Conservation (phyloP, 169 alveolate genomes). For the Plasmodium gallinaceum region DNA sequence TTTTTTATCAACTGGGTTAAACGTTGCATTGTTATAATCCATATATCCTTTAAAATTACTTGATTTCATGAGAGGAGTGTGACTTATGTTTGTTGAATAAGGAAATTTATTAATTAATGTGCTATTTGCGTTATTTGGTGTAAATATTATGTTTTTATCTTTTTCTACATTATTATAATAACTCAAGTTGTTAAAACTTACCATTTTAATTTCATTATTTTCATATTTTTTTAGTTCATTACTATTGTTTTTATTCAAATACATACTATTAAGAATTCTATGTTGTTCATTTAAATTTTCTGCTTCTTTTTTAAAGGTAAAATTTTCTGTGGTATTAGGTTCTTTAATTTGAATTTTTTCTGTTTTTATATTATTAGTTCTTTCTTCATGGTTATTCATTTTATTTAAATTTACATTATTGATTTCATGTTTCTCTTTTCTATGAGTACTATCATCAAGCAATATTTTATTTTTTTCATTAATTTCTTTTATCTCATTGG, state of each 20-base stretch:
- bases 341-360: not conserved
- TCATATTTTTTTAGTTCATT: not conserved
- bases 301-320: not conserved
- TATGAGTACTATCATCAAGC: not conserved
- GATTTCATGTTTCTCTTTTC: not conserved
- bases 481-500: not conserved
- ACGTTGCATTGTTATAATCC: not conserved
- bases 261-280: not conserved
- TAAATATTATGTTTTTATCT: not conserved
- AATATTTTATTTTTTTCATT: not conserved
- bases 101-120: not conserved
- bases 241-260: not conserved
- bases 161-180: not conserved
- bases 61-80: not conserved
- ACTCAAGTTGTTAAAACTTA: not conserved
- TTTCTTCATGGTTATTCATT: not conserved
- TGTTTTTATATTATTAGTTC: not conserved
- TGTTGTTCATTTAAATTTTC: not conserved
- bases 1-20: slow-evolving; percentile 5
- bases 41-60: not conserved
- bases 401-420: not conserved
- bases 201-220: not conserved
- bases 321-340: not conserved
- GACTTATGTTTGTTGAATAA: not conserved
- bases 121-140: not conserved